A percentile compares a stretch with the other conserved stretches of the same genome.
phyloP scores from a whole-genome alignment of 1,284 basidiomycete genomes.

The Lentinus polychrous region DNA sequence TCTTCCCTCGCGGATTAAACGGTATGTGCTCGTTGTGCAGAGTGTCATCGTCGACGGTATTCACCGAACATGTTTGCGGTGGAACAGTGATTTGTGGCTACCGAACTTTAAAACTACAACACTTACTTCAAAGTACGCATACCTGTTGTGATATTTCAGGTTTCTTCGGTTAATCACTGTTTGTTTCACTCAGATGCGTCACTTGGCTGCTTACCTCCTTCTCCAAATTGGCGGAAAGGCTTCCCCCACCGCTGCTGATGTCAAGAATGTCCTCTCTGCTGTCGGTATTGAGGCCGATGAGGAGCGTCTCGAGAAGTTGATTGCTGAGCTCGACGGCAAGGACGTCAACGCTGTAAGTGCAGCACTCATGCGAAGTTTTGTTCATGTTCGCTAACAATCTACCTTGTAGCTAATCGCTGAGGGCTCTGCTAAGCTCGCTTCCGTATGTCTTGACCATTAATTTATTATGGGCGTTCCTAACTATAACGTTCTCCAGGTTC shows the following conservation, averaged over 20 bases:
- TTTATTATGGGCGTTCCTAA: conserved; percentile 45
- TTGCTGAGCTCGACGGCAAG: conserved; percentile 93
- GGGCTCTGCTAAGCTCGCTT: conserved; percentile 90
- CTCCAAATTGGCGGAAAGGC: conserved; percentile 93
- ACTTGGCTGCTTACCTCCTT: conserved; percentile 97
- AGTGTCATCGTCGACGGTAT: background rate
- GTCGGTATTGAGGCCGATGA: conserved; percentile 91
- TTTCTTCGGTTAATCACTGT: background rate
- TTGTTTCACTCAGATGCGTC: conserved; percentile 69
- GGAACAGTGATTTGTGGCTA: conserved; percentile 82
- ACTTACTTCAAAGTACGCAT: conserved; percentile 35
- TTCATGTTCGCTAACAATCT: conserved; percentile 3
- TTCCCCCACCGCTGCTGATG: conserved; percentile 82
- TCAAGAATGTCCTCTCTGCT: conserved; percentile 83
- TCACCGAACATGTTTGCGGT: conserved; percentile 7
- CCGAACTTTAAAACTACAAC: conserved; percentile 32
- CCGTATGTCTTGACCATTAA: conserved; percentile 32
- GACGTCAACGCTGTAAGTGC: conserved; percentile 70
- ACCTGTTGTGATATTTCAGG: conserved; percentile 9
- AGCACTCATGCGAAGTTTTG: conserved; percentile 4
- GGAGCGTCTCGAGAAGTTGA: conserved; percentile 77
- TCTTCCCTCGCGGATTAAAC: conserved; percentile 87
- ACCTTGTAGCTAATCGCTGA: conserved; percentile 77
- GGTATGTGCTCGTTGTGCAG: conserved; percentile 33
- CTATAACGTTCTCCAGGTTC: conserved; percentile 63